Evolutionary conservation across 768 basidiomycete genomes (phyloP), one percentile per base, ranked within the genome.

Genomic region (Amylocystis lapponica): DNA sequence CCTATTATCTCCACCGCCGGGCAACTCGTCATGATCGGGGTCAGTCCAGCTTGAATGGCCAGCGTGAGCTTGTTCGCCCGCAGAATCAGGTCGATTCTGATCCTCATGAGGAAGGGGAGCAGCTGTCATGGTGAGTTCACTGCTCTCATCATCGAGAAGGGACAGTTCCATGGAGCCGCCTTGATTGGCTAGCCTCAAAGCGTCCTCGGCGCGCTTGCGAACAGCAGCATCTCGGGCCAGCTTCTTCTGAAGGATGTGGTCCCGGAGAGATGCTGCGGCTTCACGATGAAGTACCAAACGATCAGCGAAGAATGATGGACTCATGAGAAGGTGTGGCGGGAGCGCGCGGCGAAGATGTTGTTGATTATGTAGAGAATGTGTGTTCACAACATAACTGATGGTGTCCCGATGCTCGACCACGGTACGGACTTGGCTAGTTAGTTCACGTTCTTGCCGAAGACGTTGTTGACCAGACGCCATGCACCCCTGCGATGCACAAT

Each of bases 211-310:
- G 22, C 16, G 41, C 36, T 39, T 46, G 29, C 45, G 42, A 8
- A 39, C 21, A 2, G 7, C 22, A 3, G 45, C 49, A 19, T 50
- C 49, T 4, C 26, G n/a, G 2, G 49, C 45, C 5, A 50, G 22
- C 33, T 50, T 46, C 36, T 50, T 50, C 34, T 50, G 49, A 1
- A 50, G 38, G 8, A 43, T 46, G 12, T 46, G 33, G 32, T 50
- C 49, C 14, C 49, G 45, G 1, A 50, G 30, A 7, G 41, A 46
- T 13, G 25, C 36, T 14, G 49, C 49, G 1, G 49, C 45, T 2
- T 10, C 21, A 1, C 20, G 41, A 25, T 39, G 49, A 10, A 50
- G 35, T 2, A 1, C n/a, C 11, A 26, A 5, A 8, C 49, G 36
- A 21, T 50, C 42, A 2, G 11, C n/a, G 21, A 46, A 50, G 20